Percentiles rank a stretch among this genome's conserved stretches.
phyloP scores from a whole-genome alignment of 106 monocot species.

The Acorus gramineus region DNA sequence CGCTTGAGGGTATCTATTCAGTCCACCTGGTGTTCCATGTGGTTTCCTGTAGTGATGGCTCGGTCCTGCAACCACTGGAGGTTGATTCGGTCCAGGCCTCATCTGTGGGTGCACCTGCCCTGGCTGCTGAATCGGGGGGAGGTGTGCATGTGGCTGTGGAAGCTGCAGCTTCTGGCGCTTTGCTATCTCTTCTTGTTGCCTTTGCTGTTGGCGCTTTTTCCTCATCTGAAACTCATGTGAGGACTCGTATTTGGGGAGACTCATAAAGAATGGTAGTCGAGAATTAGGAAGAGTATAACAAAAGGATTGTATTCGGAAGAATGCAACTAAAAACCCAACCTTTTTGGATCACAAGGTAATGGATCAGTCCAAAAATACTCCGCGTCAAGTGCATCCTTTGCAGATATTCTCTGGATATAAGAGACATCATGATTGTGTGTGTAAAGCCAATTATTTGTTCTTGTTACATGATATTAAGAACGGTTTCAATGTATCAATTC shows the following conservation, averaged over 20 bases:
- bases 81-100: constrained; percentile 59
- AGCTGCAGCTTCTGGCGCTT: constrained; percentile 82
- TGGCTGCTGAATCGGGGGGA: constrained; percentile 74
- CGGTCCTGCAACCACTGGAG: constrained; percentile 45
- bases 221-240: constrained; percentile 98
- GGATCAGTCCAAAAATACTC: constrained; percentile 98
- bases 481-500: too few species aligned
- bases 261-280: constrained; percentile 6
- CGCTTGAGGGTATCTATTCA: constrained; percentile 59
- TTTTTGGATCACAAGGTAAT: constrained; percentile 94
- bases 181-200: constrained; percentile 82
- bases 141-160: constrained; percentile 71
- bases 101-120: constrained; percentile 66
- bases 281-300: background rate
- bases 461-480: too few species aligned
- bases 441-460: background rate
- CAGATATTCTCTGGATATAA: constrained; percentile 73
- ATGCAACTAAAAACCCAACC: constrained; percentile 21
- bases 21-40: constrained; percentile 48
- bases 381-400: constrained; percentile 93
- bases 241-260: constrained; percentile 90
- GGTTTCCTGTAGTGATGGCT: constrained; percentile 81
- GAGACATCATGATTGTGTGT: background rate
- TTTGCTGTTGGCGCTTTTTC: constrained; percentile 90
- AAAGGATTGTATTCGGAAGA: background rate